A percentile compares a stretch with the other conserved stretches of the same genome.
Evolutionary conservation across 345 rosid species (phyloP).

Genomic region (Litchi chinensis): DNA sequence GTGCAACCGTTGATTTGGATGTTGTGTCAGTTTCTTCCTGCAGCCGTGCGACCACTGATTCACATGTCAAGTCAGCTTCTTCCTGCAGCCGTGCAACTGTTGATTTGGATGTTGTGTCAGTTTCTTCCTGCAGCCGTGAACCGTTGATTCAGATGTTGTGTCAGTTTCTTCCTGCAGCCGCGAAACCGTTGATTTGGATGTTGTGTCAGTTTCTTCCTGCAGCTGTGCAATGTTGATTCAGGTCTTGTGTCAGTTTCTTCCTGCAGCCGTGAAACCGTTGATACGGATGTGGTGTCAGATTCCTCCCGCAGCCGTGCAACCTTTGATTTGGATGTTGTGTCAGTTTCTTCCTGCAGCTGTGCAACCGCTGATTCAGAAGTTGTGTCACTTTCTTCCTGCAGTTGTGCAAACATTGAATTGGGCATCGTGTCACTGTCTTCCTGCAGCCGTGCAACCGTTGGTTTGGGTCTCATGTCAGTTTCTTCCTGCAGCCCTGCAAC

Average conservation of each 20-base stretch:
- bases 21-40: conserved; percentile 20
- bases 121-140: too few relatives aligned
- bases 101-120: too few relatives aligned
- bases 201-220: conserved; percentile 20
- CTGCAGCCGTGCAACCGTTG: conserved; percentile 24
- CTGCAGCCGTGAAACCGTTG: conserved; percentile 24
- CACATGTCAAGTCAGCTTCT: background rate
- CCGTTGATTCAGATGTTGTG: background rate
- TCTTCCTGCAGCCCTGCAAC: conserved; percentile 31
- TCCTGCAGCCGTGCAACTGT: too few relatives aligned
- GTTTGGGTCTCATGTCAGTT: conserved; percentile 11
- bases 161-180: conserved; percentile 25
- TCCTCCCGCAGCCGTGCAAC: conserved; percentile 30
- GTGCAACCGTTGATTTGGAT: conserved; percentile 19
- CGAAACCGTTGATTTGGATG: conserved; percentile 19
- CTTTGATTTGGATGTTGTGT: conserved; percentile 9
- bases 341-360: too few relatives aligned
- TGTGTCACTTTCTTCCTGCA: too few relatives aligned
- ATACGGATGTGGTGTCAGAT: conserved; percentile 2
- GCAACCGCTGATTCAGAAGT: too few relatives aligned
- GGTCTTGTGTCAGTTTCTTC: background rate
- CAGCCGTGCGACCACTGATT: conserved; percentile 25
- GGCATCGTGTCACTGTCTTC: conserved; percentile 11
- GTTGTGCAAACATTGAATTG: too few relatives aligned
- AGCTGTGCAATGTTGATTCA: conserved; percentile 25